phyloP scores from a whole-genome alignment of 2,329 filamentous ascomycete genomes.

The Fusarium camptoceras region DNA sequence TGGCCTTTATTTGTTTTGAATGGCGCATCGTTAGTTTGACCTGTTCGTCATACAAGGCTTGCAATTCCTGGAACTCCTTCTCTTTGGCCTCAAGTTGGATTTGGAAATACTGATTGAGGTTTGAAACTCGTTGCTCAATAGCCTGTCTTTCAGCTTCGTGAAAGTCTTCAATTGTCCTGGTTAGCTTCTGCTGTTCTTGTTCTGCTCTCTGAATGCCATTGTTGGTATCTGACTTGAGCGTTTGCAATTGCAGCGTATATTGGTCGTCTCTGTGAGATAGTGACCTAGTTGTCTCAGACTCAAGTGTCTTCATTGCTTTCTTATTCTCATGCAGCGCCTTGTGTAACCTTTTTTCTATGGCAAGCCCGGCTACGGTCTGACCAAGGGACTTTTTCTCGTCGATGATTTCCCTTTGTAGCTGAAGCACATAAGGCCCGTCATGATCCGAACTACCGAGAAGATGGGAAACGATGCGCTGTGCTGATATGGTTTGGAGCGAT shows the following conservation, averaged over 20 bases:
- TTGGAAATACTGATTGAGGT: neutral
- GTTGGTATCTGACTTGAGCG: neutral
- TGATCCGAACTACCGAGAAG: neutral
- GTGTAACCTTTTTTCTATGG: neutral
- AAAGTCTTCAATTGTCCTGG: neutral
- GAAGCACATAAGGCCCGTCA: neutral
- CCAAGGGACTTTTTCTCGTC: neutral
- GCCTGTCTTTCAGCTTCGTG: neutral
- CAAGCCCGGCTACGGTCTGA: conserved; percentile 5
- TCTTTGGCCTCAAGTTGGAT: neutral
- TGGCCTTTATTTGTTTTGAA: neutral
- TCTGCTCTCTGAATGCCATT: neutral
- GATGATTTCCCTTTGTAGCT: conserved; percentile 11
- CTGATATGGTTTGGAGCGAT: neutral
- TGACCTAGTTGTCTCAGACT: neutral
- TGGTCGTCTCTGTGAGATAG: fast-evolving
- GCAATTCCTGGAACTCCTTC: neutral
- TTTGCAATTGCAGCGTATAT: neutral
- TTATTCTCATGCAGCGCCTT: neutral
- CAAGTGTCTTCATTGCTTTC: neutral
- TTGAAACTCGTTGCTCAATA: neutral
- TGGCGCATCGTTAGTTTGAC: no score
- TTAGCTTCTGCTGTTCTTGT: neutral
- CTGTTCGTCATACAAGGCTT: neutral
- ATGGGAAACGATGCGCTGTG: neutral